Evolutionary conservation across 306 rosid genomes (phyloP).

Genomic region (Vigna angularis): DNA sequence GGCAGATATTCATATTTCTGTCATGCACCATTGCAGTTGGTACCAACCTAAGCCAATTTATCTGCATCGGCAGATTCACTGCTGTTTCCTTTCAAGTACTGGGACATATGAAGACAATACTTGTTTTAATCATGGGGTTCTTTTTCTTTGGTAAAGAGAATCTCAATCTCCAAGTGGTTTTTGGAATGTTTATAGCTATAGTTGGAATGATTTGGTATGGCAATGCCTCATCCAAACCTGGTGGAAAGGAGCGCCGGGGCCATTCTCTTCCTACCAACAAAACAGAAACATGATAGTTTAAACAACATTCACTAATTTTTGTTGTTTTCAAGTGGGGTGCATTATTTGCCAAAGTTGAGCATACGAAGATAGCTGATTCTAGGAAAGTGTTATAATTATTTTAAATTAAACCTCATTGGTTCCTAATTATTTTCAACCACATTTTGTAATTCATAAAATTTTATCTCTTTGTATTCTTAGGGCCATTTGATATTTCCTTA

Average conservation of each 20-base stretch:
- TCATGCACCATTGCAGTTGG: slow-evolving; percentile 80
- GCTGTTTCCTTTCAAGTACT: slow-evolving; percentile 81
- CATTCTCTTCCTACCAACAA: slow-evolving; percentile 63
- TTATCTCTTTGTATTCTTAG: slow-evolving; percentile 42
- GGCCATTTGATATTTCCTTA: slow-evolving; percentile 44
- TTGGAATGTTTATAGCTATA: slow-evolving; percentile 78
- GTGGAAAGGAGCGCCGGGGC: slow-evolving; percentile 75
- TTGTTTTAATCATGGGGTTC: slow-evolving; percentile 74
- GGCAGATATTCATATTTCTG: slow-evolving; percentile 62
- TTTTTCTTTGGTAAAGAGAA: slow-evolving; percentile 76
- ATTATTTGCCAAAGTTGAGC: slow-evolving; percentile 38
- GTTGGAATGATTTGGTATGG: slow-evolving; percentile 82
- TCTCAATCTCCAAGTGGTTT: slow-evolving; percentile 68
- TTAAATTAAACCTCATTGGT: slow-evolving; percentile 44
- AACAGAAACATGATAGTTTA: slow-evolving; percentile 57
- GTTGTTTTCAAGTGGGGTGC: slow-evolving; percentile 48
- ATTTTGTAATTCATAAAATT: slow-evolving; percentile 48
- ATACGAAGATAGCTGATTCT: slow-evolving; percentile 45
- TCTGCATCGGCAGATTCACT: slow-evolving; percentile 80
- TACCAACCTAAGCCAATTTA: slow-evolving; percentile 80
- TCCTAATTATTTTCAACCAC: slow-evolving; percentile 44
- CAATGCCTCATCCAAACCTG: slow-evolving; percentile 81
- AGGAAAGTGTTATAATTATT: slow-evolving; percentile 46
- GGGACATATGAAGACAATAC: slow-evolving; percentile 82
- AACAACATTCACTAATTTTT: slow-evolving; percentile 55